These are phyloP conservation scores for Syzygium aqueum DNA, from an alignment of 345 rosid species.

Conservation along the genomic window DNA sequence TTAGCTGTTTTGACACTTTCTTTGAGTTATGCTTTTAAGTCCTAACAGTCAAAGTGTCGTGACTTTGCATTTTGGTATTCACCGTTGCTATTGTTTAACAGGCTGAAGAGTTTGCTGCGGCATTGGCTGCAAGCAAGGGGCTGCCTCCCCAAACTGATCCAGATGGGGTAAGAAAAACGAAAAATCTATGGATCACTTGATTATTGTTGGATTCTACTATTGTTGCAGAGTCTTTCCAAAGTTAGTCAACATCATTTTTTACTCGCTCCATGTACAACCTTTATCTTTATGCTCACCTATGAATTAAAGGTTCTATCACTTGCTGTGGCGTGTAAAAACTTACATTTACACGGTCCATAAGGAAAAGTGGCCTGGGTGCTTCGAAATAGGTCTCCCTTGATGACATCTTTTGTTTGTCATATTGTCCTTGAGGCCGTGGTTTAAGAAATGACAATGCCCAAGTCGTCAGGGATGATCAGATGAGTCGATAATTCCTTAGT, in stretches of 20 bases:
- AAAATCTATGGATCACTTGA: neutral
- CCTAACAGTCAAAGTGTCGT: neutral
- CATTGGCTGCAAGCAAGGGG: slow-evolving; percentile 79
- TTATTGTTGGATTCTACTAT: neutral
- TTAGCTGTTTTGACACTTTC: neutral
- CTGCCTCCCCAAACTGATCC: slow-evolving; percentile 34
- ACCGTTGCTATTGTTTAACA: slow-evolving; percentile 12
- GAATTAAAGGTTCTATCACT: neutral
- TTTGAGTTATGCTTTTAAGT: neutral
- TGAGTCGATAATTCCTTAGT: neutral
- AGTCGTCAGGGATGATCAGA: neutral
- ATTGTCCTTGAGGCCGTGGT: neutral
- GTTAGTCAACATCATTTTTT: neutral
- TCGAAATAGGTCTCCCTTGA: neutral
- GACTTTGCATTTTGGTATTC: neutral
- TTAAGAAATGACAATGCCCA: neutral
- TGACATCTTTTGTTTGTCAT: neutral
- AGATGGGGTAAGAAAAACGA: slow-evolving; percentile 45
- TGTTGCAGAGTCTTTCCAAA: neutral
- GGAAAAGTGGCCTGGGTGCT: neutral
- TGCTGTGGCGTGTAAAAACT: neutral
- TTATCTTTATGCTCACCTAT: neutral
- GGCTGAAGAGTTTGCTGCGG: slow-evolving; percentile 92
- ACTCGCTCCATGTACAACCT: neutral
- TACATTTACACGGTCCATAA: neutral